Base-by-base conservation (phyloP, 208 protist genomes). In the Leishmania lainsoni region DNA sequence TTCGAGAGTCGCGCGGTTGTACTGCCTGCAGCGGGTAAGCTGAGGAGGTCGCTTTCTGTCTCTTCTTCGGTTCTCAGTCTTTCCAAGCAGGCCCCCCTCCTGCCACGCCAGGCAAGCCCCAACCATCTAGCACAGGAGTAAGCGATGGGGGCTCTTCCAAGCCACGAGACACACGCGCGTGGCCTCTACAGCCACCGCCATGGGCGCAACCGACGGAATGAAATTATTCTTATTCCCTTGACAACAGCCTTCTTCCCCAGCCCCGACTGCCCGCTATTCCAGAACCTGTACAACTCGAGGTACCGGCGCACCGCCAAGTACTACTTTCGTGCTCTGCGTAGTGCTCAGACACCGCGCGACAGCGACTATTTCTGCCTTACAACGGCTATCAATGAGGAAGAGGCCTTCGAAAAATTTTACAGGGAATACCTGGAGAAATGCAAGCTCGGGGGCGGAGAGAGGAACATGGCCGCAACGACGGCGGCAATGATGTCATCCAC, bases 261-360 rank as follows among this genome's bases (percentile, higher is more conserved):
- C 81, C 72, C 81, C 14, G 83, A 92, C 78, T 95, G 90, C 81
- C 78, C 85, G 20, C 84, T 95, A 5, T 95, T 95, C 78, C 80
- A 83, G 81, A 83, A 89, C 49, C 74, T 95, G 26, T 91, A 84
- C 76, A 79, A 88, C 72, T 79, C 90, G 3, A 86, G 92, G 3
- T 88, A 92, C 58, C 90, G 86, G 8, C 90, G 90, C 58, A 94
- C 92, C n/a, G 91, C 89, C 9, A 95, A 95, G 86, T 95, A 95
- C 77, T 95, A 95, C 81, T 94, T 89, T 54, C 85, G 92, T 56
- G 84, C 87, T 17, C 73, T 93, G 69, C 92, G 92, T 65, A 78
- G 82, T 42, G 74, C 87, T 0, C 78, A 80, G 56, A 85, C 85
- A 0, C 76, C 84, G 16, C 76, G 75, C 0, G 89, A 93, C 16